phyloP scores from a whole-genome alignment of 2,329 filamentous ascomycete species.

The Neofusicoccum ribis region DNA sequence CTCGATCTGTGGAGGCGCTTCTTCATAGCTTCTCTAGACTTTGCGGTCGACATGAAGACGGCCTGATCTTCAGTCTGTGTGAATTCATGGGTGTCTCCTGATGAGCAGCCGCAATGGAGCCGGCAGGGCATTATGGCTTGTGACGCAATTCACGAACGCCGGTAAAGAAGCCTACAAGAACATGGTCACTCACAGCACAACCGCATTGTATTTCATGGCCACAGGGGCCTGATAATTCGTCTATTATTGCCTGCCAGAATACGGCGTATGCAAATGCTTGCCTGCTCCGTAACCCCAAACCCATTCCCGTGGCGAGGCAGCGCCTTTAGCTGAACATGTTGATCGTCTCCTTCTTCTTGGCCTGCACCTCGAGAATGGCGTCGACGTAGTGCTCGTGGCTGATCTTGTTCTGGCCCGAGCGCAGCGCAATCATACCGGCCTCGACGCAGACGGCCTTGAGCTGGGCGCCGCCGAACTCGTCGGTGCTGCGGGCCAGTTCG shows the following conservation, averaged over 20 bases:
- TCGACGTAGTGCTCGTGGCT: slow-evolving; percentile 98
- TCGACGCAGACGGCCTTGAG: slow-evolving; percentile 98
- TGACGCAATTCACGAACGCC: too few relatives aligned
- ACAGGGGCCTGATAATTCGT: neutral
- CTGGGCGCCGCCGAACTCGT: slow-evolving; percentile 97
- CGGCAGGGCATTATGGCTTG: too few relatives aligned
- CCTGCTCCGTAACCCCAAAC: neutral
- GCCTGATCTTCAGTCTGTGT: too few relatives aligned
- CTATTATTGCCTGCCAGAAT: slow-evolving; percentile 5
- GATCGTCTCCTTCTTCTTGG: slow-evolving; percentile 85
- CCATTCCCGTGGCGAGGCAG: neutral
- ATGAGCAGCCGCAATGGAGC: too few relatives aligned
- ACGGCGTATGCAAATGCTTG: neutral
- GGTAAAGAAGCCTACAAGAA: too few relatives aligned
- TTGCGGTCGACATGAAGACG: too few relatives aligned
- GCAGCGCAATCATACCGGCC: slow-evolving; percentile 96
- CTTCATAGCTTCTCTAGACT: too few relatives aligned
- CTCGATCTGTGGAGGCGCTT: too few relatives aligned
- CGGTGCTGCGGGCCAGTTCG: slow-evolving; percentile 91
- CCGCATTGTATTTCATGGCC: neutral
- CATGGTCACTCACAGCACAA: neutral
- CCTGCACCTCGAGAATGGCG: slow-evolving; percentile 93
- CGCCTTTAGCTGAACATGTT: slow-evolving; percentile 41
- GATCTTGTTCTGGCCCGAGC: slow-evolving; percentile 94
- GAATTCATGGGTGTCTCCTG: too few relatives aligned